Conservation (phyloP, 2,329 filamentous ascomycete genomes). For the Botryotinia globosa region DNA sequence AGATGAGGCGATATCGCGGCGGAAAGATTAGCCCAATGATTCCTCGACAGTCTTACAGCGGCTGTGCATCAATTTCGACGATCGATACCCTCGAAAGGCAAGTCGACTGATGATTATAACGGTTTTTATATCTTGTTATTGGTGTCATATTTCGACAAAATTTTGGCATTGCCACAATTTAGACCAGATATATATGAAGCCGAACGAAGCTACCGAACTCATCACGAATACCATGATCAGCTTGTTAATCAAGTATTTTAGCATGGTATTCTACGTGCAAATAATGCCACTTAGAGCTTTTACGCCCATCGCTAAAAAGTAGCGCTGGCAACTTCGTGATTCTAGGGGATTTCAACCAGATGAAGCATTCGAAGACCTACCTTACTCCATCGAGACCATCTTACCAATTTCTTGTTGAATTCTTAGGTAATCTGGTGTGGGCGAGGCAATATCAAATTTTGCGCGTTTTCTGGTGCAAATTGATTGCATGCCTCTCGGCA, state of each 20-base stretch:
- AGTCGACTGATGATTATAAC: not conserved
- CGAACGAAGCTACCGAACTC: not conserved
- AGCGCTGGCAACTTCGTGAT: not conserved
- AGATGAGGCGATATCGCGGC: not conserved
- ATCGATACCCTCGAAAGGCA: not conserved
- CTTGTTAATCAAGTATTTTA: not conserved
- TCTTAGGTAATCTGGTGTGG: not conserved
- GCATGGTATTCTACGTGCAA: not conserved
- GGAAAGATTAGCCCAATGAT: not conserved
- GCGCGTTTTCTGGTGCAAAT: not conserved
- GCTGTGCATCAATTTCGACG: not conserved
- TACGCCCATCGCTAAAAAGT: not conserved
- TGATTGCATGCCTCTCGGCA: not conserved
- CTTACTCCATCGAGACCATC: not conserved
- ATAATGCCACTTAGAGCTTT: not conserved
- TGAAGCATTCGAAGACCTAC: not conserved
- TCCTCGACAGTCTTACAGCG: not conserved
- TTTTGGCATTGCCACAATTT: not conserved
- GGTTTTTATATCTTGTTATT: not conserved
- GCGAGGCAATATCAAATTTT: not conserved
- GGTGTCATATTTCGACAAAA: not conserved
- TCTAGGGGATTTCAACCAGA: not conserved
- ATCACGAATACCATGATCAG: not conserved
- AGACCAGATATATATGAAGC: not conserved
- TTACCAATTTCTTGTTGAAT: not conserved